Conservation (phyloP, 805 yeast genomes). For the Suhomyces sp. region DNA sequence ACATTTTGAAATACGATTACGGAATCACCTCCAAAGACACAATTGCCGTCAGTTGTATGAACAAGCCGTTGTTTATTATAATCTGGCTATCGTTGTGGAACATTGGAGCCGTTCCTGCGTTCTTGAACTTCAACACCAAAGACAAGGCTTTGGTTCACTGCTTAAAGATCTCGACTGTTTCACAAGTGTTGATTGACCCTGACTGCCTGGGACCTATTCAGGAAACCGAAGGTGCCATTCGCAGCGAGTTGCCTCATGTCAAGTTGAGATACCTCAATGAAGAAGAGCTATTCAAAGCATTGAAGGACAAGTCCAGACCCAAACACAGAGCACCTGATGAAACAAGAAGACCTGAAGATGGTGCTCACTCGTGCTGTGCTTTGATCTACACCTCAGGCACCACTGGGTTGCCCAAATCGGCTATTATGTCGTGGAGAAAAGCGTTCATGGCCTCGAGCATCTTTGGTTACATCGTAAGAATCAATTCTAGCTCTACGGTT, state of each 20-base stretch:
- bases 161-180: slow-evolving; percentile 61
- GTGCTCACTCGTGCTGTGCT: slow-evolving; percentile 61
- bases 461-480: slow-evolving; percentile 67
- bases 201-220: slow-evolving; percentile 54
- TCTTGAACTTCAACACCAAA: slow-evolving; percentile 74
- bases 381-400: slow-evolving; percentile 92
- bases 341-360: slow-evolving; percentile 56
- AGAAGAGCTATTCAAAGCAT: slow-evolving; percentile 41
- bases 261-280: slow-evolving; percentile 53
- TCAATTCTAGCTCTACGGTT: slow-evolving; percentile 53
- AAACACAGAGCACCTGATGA: slow-evolving; percentile 53
- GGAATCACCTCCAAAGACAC: slow-evolving; percentile 65
- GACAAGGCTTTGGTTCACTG: slow-evolving; percentile 80
- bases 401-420: slow-evolving; percentile 92
- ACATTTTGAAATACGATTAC: slow-evolving; percentile 58
- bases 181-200: slow-evolving; percentile 71
- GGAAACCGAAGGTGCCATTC: slow-evolving; percentile 45
- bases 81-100: slow-evolving; percentile 89
- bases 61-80: slow-evolving; percentile 77
- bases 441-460: slow-evolving; percentile 65
- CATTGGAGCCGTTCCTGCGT: slow-evolving; percentile 85
- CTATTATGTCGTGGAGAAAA: slow-evolving; percentile 89
- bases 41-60: slow-evolving; percentile 73
- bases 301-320: slow-evolving; percentile 40
- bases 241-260: slow-evolving; percentile 34